Conservation (phyloP, 805 yeast species). For the Candida awuae region DNA sequence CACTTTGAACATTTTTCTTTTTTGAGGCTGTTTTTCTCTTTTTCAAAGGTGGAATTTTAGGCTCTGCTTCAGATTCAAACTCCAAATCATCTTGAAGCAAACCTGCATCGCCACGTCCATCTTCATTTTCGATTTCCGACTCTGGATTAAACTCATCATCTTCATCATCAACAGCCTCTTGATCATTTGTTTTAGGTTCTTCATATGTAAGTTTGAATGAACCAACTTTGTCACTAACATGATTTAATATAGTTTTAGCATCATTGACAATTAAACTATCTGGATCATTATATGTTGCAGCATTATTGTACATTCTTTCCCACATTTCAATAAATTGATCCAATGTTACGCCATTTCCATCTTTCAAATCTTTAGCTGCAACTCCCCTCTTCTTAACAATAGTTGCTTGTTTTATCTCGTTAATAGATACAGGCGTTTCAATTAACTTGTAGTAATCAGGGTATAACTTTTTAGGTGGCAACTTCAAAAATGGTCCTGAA, state of each 20-base stretch:
- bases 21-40: not conserved
- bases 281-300: conserved; percentile 61
- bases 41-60: not conserved
- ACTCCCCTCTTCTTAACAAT: conserved; percentile 3
- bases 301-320: conserved; percentile 59
- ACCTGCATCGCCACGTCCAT: no score
- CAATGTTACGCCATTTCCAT: conserved; percentile 30
- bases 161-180: not conserved
- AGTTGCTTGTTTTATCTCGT: conserved; percentile 50
- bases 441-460: conserved; percentile 71
- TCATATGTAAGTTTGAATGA: conserved; percentile 19
- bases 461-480: conserved; percentile 65
- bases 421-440: conserved; percentile 56
- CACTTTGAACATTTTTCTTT: not conserved
- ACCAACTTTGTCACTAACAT: conserved; percentile 43
- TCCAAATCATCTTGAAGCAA: not conserved
- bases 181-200: not conserved
- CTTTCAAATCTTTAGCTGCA: not conserved
- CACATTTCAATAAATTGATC: conserved; percentile 51
- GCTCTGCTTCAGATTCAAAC: not conserved
- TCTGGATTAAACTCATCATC: no score
- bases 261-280: conserved; percentile 58
- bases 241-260: conserved; percentile 47
- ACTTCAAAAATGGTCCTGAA: conserved; percentile 47
- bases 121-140: no score